phyloP scores from a whole-genome alignment of 1,284 basidiomycete species.

The Cystobasidiaceae sp. region DNA sequence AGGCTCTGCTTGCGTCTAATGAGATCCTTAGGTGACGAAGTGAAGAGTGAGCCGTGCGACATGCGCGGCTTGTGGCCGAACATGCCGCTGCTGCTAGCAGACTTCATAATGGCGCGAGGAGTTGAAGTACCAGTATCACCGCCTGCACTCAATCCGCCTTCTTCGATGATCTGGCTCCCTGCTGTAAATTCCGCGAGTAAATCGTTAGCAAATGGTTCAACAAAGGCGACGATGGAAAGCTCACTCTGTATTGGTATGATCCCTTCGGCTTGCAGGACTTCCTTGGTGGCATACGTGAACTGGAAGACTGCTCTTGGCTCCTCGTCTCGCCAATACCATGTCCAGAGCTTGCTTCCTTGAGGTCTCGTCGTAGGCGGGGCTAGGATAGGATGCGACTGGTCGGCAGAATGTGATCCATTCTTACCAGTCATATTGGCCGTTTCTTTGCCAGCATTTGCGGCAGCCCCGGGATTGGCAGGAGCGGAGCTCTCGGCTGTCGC shows the following conservation, averaged over 20 bases:
- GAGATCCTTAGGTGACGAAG: constrained; percentile 11
- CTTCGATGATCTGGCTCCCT: background rate
- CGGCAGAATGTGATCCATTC: background rate
- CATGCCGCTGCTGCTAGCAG: background rate
- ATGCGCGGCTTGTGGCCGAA: background rate
- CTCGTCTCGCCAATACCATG: constrained; percentile 30
- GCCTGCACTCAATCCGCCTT: background rate
- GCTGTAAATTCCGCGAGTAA: background rate
- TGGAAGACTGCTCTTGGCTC: constrained; percentile 25
- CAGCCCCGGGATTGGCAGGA: background rate
- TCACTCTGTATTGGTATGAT: constrained; percentile 22
- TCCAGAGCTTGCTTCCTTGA: constrained; percentile 24
- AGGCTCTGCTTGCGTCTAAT: constrained; percentile 22
- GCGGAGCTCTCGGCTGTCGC: constrained; percentile 13
- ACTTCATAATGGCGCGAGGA: background rate
- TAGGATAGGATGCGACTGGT: constrained; percentile 12
- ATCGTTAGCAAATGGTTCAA: background rate
- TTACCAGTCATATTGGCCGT: background rate
- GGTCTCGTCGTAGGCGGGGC: constrained; percentile 21
- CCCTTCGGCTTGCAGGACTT: constrained; percentile 24
- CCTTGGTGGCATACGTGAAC: constrained; percentile 24
- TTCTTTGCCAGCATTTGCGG: background rate
- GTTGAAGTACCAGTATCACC: background rate
- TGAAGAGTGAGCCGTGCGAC: constrained; percentile 5
- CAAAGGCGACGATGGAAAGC: background rate